Evolutionary conservation across 257 asterid genomes (phyloP).

Genomic region (Solanum sejunctum): DNA sequence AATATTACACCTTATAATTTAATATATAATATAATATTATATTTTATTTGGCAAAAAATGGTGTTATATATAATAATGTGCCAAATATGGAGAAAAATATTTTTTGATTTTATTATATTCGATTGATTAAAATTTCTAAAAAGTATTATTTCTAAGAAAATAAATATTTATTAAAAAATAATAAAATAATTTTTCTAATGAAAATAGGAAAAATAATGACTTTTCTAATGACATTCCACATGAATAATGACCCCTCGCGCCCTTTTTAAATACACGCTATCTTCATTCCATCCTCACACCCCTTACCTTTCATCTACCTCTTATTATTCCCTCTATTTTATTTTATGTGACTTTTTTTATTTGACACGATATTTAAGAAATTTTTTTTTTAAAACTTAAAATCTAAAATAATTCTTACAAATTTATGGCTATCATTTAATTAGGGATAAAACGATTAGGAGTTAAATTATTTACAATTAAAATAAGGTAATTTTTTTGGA

Average conservation of each 20-base stretch:
- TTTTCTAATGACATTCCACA: neutral
- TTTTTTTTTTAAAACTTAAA: too few relatives aligned
- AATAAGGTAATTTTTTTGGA: too few relatives aligned
- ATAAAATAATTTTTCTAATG: neutral
- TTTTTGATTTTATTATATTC: too few relatives aligned
- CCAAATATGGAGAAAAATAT: neutral
- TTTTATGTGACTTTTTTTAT: too few relatives aligned
- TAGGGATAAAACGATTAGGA: too few relatives aligned
- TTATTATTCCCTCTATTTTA: neutral
- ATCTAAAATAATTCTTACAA: too few relatives aligned
- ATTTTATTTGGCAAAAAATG: neutral
- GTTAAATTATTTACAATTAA: too few relatives aligned
- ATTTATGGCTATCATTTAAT: too few relatives aligned
- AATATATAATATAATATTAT: neutral
- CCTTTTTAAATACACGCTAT: neutral
- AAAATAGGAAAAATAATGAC: rapidly evolving
- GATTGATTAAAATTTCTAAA: neutral
- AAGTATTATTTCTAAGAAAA: neutral
- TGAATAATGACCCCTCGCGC: neutral
- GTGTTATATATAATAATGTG: neutral
- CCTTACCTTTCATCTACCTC: neutral
- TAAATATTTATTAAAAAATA: neutral
- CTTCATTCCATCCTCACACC: neutral
- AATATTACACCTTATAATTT: neutral
- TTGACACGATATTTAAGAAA: too few relatives aligned